Base-by-base conservation (phyloP, 148 eudicot species). In the Vaccinium corymbosum region DNA sequence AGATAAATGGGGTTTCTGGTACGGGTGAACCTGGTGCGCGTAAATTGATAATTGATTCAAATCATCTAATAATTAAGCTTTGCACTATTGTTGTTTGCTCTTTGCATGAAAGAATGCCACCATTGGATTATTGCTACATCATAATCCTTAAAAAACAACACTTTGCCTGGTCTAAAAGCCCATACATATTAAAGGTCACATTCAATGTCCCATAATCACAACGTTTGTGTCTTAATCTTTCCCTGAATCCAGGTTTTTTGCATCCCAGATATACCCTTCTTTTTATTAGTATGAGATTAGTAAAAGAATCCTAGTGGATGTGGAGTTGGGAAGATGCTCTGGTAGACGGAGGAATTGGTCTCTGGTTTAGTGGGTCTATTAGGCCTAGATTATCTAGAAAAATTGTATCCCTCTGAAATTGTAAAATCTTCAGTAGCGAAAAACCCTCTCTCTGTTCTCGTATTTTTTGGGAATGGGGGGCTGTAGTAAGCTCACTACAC, bases 211-310 rank as follows among this genome's bases (percentile, higher is more conserved):
- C 88, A 83, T 78, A 85, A 55, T 88, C 84, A 42, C 85, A 50
- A 76, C 57, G 32, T 85, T 86, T 12, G 22, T 68, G 35, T 76
- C 85, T 80, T 84, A 83, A 86, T 80, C 71, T 29, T 85, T 81
- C 90, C 92, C 83, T 83, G 84, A 81, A 83, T 85, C 80, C 88
- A 14, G 92, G 89, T 14, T 76, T 88, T 78, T 82, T 52, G 85
- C 84, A 71, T 82, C 86, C 56, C 83, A 22, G 46, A 52, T 20
- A 52, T 59, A 66, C 20, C 14, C 77, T 62, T 86, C 83, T 80
- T 51, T 27, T n/a, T 42, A 42, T 20, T 32, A 29, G 32, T 29
- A 78, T 77, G 56, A 70, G 72, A 52, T 19, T 71, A 29, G 14
- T 6, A 35, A 19, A 81, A 7, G 46, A n/a, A 16, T 6, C 7